A percentile compares a stretch with the other conserved stretches of the same genome.
Evolutionary conservation across 2,329 filamentous ascomycete species (phyloP).

Genomic region (Leptosphaerulina australis): DNA sequence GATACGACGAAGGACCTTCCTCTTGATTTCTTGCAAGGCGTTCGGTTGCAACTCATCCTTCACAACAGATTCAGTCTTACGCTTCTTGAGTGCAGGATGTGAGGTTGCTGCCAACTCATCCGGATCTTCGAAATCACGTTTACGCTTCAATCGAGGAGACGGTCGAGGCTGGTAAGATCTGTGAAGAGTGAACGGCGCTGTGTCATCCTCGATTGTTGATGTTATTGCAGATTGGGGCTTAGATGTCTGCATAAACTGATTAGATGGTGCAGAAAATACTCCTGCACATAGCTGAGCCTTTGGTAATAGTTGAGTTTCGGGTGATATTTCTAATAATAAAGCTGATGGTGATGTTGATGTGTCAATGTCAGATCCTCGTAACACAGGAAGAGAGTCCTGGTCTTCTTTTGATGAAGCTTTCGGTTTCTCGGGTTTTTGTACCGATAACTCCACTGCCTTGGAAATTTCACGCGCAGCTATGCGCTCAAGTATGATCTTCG

Average conservation of each 20-base stretch:
- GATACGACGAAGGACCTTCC: not conserved
- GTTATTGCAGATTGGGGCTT: too few relatives aligned
- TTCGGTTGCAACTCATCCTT: not conserved
- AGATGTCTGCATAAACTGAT: not conserved
- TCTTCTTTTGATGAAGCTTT: not conserved
- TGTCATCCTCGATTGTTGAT: not conserved
- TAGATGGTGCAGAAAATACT: not conserved
- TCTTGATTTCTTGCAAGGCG: not conserved
- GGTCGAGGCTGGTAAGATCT: not conserved
- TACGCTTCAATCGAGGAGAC: constrained; percentile 5
- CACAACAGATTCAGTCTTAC: not conserved
- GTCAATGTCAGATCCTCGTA: not conserved
- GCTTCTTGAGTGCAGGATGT: not conserved
- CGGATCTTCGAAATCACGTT: not conserved
- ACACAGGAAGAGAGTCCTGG: not conserved
- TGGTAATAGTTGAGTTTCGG: too few relatives aligned
- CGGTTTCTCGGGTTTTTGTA: not conserved
- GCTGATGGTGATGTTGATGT: not conserved
- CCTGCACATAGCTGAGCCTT: too few relatives aligned
- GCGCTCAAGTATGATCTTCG: not conserved
- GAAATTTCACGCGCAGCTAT: not conserved
- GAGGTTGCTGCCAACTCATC: not conserved
- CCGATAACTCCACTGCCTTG: too few relatives aligned
- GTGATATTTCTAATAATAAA: too few relatives aligned
- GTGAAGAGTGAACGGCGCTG: not conserved